Conservation (phyloP, 2,329 filamentous ascomycete genomes). For the Paracamarosporium sp. region DNA sequence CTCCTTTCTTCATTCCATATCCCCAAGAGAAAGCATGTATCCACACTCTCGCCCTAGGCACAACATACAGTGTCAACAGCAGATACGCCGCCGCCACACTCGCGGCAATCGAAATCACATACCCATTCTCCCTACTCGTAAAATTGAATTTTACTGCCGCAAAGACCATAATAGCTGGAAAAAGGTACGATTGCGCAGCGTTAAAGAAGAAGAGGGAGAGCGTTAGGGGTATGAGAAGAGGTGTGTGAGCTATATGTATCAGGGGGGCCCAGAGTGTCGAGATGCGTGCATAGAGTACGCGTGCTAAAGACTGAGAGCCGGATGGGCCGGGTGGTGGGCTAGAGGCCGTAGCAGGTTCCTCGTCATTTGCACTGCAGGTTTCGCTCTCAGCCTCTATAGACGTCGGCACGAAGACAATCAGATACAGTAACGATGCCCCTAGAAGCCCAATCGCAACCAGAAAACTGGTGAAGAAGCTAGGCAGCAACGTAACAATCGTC, state of each 20-base stretch:
- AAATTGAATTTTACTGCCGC: background rate
- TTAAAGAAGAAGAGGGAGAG: background rate
- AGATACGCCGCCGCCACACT: background rate
- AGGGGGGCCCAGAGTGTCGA: too few relatives aligned
- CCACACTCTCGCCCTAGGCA: background rate
- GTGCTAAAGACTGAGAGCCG: too few relatives aligned
- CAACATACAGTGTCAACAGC: background rate
- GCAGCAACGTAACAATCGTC: conserved; percentile 10
- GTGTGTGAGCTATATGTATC: too few relatives aligned
- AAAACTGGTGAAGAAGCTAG: conserved; percentile 14
- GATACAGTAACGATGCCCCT: background rate
- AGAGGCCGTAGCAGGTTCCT: too few relatives aligned
- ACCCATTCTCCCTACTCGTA: background rate
- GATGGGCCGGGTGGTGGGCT: too few relatives aligned
- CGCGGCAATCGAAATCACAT: background rate
- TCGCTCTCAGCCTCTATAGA: too few relatives aligned
- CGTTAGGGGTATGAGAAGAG: too few relatives aligned
- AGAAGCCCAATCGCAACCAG: conserved; percentile 15
- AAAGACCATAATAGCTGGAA: background rate
- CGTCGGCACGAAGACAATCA: too few relatives aligned
- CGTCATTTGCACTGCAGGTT: too few relatives aligned
- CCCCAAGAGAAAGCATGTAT: background rate
- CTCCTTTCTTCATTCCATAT: too few relatives aligned
- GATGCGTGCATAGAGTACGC: too few relatives aligned
- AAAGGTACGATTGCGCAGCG: background rate